Conservation (phyloP, 148 eudicot genomes). For the Rhododendron ovatum region DNA sequence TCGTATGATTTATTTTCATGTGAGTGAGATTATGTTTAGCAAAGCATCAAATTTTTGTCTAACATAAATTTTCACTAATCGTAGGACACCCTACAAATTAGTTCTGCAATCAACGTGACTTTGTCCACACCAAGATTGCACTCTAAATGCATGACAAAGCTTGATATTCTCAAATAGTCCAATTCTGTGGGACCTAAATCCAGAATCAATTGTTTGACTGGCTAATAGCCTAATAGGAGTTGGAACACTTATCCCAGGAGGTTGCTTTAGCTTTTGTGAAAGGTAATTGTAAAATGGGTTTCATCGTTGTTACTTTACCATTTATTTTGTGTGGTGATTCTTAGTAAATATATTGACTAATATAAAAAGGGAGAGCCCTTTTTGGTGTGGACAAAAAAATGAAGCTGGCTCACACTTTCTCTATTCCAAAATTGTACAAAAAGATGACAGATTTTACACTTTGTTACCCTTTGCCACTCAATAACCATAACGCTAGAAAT, state of each 20-base stretch:
- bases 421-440: background rate
- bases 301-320: background rate
- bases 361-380: too few species aligned
- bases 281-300: background rate
- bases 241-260: background rate
- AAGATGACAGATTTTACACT: background rate
- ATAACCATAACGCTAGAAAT: background rate
- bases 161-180: background rate
- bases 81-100: background rate
- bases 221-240: background rate
- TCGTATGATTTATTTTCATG: too few species aligned
- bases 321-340: background rate
- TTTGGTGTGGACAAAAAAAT: background rate
- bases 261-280: background rate
- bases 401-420: background rate
- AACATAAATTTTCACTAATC: background rate
- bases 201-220: background rate
- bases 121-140: background rate
- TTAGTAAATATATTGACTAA: background rate
- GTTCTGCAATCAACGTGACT: background rate
- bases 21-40: too few species aligned
- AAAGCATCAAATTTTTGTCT: too few species aligned
- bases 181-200: background rate
- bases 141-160: background rate
- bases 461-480: background rate